Base-by-base conservation (phyloP, 805 yeast genomes). In the Saccharomyces cerevisiae region DNA sequence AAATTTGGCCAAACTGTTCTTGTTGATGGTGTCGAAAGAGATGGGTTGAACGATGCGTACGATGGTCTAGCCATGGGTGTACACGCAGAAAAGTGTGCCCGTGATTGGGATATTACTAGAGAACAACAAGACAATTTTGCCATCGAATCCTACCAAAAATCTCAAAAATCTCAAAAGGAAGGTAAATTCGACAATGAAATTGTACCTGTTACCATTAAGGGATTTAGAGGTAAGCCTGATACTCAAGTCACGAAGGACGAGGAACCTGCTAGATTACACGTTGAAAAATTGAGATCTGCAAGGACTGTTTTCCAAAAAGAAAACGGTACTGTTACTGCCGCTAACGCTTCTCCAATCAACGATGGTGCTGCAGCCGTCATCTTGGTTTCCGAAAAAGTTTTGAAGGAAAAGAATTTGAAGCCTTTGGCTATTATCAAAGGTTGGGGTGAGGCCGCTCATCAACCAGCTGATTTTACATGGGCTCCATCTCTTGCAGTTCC, bases 361-460 rank as follows among this genome's bases (percentile, higher is more conserved):
- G 99, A 94, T 73, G 99, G 99, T 74, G 98, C 89, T 70, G 97
- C 98, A 53, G 98, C 98, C 50, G 82, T 94, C 41, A 77, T 94
- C 48, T 79, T 94, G 61, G 94, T 89, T 51, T 87, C 96, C 55
- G 97, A 82, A 69, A 76, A 76, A 59, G 90, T 91, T 77, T 79
- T 91, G 65, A 82, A 83, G 70, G 96, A 91, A 79, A 81, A 90
- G 64, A 85, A 86, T 48, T 76, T 94, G 68, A 89, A 78, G 70
- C 99, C 99, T 59, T 70, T 94, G 58, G 98, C 97, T 57, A 83
- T 83, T 72, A 85, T 94, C 65, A 70, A 80, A 52, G 96, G 97
- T 57, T 92, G 96, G 96, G 99, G 96, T 74, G 99, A 94, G 71
- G 98, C 98, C 66, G 99, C 96, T 54, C 91, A 89, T 71, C 83